These are phyloP conservation scores for Vitis rotundifolia DNA, from an alignment of 164 flowering plant species.

Conservation along the genomic window DNA sequence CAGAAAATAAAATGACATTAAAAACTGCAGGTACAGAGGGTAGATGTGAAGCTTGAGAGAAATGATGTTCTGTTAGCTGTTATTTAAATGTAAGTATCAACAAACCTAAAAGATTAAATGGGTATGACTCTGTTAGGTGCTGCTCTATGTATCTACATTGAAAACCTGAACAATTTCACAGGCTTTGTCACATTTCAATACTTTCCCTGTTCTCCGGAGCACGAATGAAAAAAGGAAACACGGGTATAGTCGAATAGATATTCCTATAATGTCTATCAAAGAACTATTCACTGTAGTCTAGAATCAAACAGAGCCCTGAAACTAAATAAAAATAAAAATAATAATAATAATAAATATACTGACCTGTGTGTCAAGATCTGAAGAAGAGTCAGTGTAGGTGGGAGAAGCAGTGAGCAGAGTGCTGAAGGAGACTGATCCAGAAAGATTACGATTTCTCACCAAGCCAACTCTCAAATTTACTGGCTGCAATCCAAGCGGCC, in stretches of 20 bases:
- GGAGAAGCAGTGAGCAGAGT: conserved; percentile 43
- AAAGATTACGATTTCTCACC: conserved; percentile 19
- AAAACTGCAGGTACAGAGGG: not conserved
- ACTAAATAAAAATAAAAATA: no score
- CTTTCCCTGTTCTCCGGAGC: no score
- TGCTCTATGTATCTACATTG: no score
- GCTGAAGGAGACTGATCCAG: conserved; percentile 37
- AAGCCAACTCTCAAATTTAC: conserved; percentile 33
- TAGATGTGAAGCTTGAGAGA: conserved; percentile 4
- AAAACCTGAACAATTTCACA: no score
- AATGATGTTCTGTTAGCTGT: not conserved
- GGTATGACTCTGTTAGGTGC: no score
- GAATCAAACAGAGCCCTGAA: no score
- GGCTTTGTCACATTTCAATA: no score
- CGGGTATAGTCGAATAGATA: no score
- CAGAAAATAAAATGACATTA: not conserved
- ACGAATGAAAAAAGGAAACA: no score
- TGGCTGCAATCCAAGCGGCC: conserved; percentile 43
- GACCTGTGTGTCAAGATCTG: conserved; percentile 51
- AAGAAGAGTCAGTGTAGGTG: conserved; percentile 28
- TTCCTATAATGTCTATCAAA: no score
- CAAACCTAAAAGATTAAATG: no score
- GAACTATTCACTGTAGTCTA: no score
- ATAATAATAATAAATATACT: not conserved
- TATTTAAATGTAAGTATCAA: not conserved